phyloP scores from a whole-genome alignment of 768 basidiomycete species.

The Gloeostereum incarnatum region DNA sequence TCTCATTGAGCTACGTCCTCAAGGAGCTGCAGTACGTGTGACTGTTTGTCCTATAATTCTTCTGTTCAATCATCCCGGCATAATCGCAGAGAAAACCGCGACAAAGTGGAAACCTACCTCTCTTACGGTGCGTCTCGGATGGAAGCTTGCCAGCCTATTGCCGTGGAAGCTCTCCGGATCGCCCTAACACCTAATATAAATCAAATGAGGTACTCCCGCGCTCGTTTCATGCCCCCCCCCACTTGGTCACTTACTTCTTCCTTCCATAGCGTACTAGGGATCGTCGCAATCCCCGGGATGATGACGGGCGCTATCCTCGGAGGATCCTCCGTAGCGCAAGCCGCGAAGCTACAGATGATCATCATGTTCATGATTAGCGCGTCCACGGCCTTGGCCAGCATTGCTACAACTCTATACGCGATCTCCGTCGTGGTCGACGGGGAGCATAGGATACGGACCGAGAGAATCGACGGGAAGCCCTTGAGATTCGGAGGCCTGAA shows the following conservation, averaged over 20 bases:
- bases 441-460: constrained; percentile 54
- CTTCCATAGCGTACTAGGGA: constrained; percentile 51
- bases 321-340: constrained; percentile 77
- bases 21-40: constrained; percentile 61
- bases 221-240: not conserved
- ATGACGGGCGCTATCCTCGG: constrained; percentile 91
- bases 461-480: constrained; percentile 43
- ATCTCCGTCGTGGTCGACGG: constrained; percentile 58
- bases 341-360: constrained; percentile 82
- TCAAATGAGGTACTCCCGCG: constrained; percentile 59
- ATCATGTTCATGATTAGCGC: constrained; percentile 93
- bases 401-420: constrained; percentile 51
- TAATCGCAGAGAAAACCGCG: constrained; percentile 58
- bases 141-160: constrained; percentile 78
- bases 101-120: constrained; percentile 80
- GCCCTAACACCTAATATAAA: constrained; percentile 78
- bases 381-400: constrained; percentile 61
- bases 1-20: constrained; percentile 60
- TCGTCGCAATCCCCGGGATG: constrained; percentile 81
- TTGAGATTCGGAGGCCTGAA: no score
- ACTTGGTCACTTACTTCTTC: not conserved
- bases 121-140: constrained; percentile 79
- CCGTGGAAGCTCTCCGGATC: constrained; percentile 67
- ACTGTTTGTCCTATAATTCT: not conserved
- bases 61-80: not conserved